Percentiles rank a stretch among this genome's conserved stretches.
Evolutionary conservation across 140 eudicot species (phyloP).

Genomic region (Flaveria floridana): DNA sequence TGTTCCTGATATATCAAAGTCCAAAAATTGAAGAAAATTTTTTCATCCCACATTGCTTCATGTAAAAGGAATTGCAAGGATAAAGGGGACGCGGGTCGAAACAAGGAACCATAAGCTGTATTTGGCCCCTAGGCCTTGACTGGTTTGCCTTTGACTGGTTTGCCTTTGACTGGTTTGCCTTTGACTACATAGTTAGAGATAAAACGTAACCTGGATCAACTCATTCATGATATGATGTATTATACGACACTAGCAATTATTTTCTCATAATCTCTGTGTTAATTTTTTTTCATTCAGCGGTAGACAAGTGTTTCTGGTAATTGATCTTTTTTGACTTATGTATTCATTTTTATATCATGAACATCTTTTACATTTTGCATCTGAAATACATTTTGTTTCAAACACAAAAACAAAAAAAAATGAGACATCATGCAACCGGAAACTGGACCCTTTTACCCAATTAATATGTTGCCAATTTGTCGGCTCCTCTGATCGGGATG

Average conservation of each 20-base stretch:
- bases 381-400: constrained; percentile 15
- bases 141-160: background rate
- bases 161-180: background rate
- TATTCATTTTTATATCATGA: too few relatives aligned
- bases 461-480: background rate
- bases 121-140: too few relatives aligned
- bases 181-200: background rate
- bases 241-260: background rate
- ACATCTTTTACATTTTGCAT: background rate
- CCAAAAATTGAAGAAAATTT: too few relatives aligned
- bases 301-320: too few relatives aligned
- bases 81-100: too few relatives aligned
- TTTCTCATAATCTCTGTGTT: background rate
- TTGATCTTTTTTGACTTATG: too few relatives aligned
- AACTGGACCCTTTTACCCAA: background rate
- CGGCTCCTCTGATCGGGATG: background rate
- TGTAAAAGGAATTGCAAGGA: too few relatives aligned
- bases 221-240: background rate
- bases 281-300: background rate
- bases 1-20: too few relatives aligned
- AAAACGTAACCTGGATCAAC: background rate
- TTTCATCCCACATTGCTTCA: too few relatives aligned
- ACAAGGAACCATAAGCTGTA: too few relatives aligned
- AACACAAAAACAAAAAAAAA: background rate
- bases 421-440: background rate